Evolutionary conservation across 2,329 filamentous ascomycete species (phyloP).

Genomic region (Trichocomaceae sp.): DNA sequence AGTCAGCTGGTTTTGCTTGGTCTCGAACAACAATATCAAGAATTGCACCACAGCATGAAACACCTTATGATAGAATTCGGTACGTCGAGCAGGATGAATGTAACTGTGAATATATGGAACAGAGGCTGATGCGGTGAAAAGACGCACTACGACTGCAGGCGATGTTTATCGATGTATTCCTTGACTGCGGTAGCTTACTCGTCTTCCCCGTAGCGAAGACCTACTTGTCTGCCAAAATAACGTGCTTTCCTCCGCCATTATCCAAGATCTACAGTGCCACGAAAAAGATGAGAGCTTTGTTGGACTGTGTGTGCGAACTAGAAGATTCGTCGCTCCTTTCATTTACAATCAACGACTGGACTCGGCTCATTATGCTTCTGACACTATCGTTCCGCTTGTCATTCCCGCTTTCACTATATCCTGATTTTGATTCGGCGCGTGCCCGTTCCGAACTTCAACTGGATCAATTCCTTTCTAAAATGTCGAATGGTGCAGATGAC

Average conservation of each 20-base stretch:
- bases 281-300: constrained; percentile 7
- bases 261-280: neutral
- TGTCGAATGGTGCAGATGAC: constrained; percentile 4
- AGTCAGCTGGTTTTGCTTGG: constrained; percentile 2
- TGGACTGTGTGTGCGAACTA: neutral
- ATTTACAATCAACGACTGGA: constrained; percentile 13
- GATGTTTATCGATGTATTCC: constrained; percentile 11
- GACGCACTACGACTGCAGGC: constrained; percentile 7
- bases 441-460: constrained; percentile 8
- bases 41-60: constrained; percentile 1
- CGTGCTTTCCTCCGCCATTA: neutral
- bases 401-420: constrained; percentile 1
- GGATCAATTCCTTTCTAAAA: constrained; percentile 3
- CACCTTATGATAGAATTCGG: neutral
- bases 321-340: constrained; percentile 7
- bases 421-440: constrained; percentile 3
- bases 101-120: neutral
- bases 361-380: constrained; percentile 5
- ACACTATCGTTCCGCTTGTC: constrained; percentile 12
- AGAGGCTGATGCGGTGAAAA: neutral
- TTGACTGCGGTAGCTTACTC: constrained; percentile 8
- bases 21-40: constrained; percentile 6
- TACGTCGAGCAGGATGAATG: neutral
- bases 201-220: constrained; percentile 6
- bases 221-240: neutral